A percentile compares a stretch with the other conserved stretches of the same genome.
Conservation (phyloP, 805 yeast genomes). For the Scheffersomyces lignosus region DNA sequence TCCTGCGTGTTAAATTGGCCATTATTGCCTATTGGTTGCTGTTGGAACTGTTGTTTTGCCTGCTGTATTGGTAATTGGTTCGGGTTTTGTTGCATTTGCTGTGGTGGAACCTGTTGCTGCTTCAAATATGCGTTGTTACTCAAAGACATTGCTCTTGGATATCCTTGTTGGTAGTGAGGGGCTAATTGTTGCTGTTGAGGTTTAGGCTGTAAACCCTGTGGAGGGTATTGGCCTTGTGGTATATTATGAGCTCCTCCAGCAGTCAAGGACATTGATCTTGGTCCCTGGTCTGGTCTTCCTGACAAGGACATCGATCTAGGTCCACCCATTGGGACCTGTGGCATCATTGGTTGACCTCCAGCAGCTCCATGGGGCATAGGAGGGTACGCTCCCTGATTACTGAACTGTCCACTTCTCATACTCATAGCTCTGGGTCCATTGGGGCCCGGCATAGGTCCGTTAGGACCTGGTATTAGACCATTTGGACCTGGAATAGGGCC, state of each 20-base stretch:
- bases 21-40: no score
- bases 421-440: slow-evolving; percentile 8
- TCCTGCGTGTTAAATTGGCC: no score
- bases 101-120: neutral
- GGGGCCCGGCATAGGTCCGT: slow-evolving; percentile 7
- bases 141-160: slow-evolving; percentile 31
- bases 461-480: slow-evolving; percentile 6
- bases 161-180: slow-evolving; percentile 18
- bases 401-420: slow-evolving; percentile 9
- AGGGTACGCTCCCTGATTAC: slow-evolving; percentile 1
- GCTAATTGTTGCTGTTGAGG: slow-evolving; percentile 9
- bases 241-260: slow-evolving; percentile 1
- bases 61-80: no score
- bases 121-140: neutral
- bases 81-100: no score
- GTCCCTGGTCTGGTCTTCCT: slow-evolving; percentile 1
- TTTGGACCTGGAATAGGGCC: slow-evolving; percentile 13
- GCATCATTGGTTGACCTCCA: no score
- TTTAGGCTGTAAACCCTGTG: slow-evolving; percentile 3
- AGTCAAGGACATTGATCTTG: slow-evolving; percentile 12
- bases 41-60: no score
- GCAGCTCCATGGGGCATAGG: slow-evolving; percentile 4
- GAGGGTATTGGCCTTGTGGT: slow-evolving; percentile 1
- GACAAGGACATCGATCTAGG: slow-evolving; percentile 16
- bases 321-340: no score